These are phyloP conservation scores for Pulchroboletus neoregius DNA, from an alignment of 1,284 basidiomycete genomes.

Conservation along the genomic window DNA sequence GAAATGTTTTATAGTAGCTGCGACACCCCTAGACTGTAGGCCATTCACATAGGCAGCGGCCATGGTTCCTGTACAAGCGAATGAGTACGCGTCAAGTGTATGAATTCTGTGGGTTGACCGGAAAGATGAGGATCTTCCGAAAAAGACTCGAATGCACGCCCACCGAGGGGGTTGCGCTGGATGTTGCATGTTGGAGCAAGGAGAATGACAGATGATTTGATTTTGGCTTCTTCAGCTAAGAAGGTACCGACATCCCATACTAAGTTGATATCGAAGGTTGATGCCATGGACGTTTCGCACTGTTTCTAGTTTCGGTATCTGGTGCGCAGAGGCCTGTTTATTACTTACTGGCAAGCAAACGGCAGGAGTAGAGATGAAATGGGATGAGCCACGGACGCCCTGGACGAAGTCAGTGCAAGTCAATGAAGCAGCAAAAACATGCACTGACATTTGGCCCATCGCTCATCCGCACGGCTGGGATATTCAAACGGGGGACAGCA, in stretches of 20 bases:
- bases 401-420: background rate
- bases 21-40: constrained; percentile 59
- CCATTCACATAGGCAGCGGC: constrained; percentile 64
- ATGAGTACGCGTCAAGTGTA: constrained; percentile 13
- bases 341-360: background rate
- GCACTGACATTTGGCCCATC: background rate
- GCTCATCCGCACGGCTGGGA: constrained; percentile 5
- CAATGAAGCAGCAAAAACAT: background rate
- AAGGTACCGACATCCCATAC: constrained; percentile 51
- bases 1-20: constrained; percentile 41
- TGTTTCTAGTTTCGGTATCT: constrained; percentile 21
- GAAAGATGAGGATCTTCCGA: constrained; percentile 39
- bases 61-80: constrained; percentile 25
- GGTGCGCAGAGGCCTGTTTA: constrained; percentile 20
- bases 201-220: constrained; percentile 45
- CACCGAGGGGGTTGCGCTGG: background rate
- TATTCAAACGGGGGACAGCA: background rate
- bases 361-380: background rate
- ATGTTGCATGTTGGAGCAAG: background rate
- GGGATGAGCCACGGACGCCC: background rate
- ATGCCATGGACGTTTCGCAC: constrained; percentile 66
- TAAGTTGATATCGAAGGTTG: constrained; percentile 59
- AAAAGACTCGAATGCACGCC: background rate
- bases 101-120: constrained; percentile 32
- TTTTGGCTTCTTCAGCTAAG: constrained; percentile 39